A percentile compares a stretch with the other conserved stretches of the same genome.
These are phyloP conservation scores for Waltiozyma sp. DNA, from an alignment of 1,139 yeast species.

Conservation along the genomic window DNA sequence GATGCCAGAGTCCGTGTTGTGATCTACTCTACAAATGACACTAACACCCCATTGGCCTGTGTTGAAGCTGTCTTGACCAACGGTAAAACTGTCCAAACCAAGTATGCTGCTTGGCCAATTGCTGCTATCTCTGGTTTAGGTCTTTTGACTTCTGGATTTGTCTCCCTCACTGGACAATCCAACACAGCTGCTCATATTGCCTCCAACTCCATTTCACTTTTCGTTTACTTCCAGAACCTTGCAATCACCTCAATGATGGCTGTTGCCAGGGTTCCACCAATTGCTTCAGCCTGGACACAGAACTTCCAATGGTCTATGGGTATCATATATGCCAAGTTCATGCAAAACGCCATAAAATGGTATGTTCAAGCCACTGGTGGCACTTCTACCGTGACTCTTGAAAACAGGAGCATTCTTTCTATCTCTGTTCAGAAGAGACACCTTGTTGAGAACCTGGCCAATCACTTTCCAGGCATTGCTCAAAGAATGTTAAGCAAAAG, in stretches of 20 bases:
- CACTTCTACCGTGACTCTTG: conserved; percentile 59
- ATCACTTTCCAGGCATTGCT: conserved; percentile 2
- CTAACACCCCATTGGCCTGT: conserved; percentile 60
- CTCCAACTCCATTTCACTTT: conserved; percentile 84
- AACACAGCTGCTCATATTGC: conserved; percentile 96
- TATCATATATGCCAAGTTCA: conserved; percentile 64
- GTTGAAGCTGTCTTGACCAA: conserved; percentile 81
- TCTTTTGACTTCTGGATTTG: conserved; percentile 73
- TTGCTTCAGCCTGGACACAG: conserved; percentile 97
- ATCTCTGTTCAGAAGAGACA: conserved; percentile 66
- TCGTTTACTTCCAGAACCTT: conserved; percentile 85
- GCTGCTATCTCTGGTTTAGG: conserved; percentile 89
- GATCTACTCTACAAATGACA: conserved; percentile 40
- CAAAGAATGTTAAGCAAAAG: conserved; percentile 12
- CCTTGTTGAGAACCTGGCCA: conserved; percentile 10
- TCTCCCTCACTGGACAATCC: conserved; percentile 81
- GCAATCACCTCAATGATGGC: conserved; percentile 97
- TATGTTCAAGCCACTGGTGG: conserved; percentile 97
- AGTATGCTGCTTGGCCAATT: conserved; percentile 93
- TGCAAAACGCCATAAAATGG: conserved; percentile 87
- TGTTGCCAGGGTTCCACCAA: conserved; percentile 85
- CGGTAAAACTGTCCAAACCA: conserved; percentile 90
- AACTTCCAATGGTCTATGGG: conserved; percentile 97
- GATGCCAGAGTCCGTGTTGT: conserved; percentile 83
- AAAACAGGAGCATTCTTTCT: conserved; percentile 43